A percentile compares a stretch with the other conserved stretches of the same genome.
Conservation (phyloP, 768 basidiomycete species). For the Lactifluus hygrophoroides region DNA sequence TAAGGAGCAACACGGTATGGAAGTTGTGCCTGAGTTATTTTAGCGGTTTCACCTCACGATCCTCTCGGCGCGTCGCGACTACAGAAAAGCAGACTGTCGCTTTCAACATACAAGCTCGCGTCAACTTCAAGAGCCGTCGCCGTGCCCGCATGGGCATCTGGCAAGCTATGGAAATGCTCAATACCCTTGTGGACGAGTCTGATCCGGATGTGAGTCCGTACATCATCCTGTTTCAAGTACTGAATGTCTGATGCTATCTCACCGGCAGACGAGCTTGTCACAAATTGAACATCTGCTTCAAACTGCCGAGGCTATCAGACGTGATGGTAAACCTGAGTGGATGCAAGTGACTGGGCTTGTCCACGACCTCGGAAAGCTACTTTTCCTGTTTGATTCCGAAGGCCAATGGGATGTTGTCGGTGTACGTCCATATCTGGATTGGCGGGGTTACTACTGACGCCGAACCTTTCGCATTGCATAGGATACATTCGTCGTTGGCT, state of each 20-base stretch:
- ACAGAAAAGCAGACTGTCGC: conserved; percentile 81
- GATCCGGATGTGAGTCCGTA: conserved; percentile 65
- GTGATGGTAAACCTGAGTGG: conserved; percentile 85
- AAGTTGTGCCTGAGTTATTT: conserved; percentile 2
- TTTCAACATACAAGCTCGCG: conserved; percentile 73
- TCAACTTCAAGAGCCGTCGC: conserved; percentile 56
- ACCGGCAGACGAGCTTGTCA: conserved; percentile 53
- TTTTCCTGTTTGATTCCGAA: conserved; percentile 75
- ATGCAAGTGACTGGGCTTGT: conserved; percentile 85
- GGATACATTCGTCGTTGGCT: conserved; percentile 79
- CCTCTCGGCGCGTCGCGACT: not conserved
- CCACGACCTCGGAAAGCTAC: conserved; percentile 84
- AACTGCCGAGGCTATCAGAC: conserved; percentile 83
- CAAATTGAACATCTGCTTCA: conserved; percentile 91
- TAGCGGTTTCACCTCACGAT: not conserved
- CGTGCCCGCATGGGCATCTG: conserved; percentile 74
- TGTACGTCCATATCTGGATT: conserved; percentile 32
- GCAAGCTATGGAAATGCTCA: conserved; percentile 82
- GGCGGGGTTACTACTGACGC: not conserved
- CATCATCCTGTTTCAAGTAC: not conserved
- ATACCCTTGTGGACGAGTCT: conserved; percentile 82
- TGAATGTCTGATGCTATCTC: not conserved
- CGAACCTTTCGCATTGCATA: conserved; percentile 19
- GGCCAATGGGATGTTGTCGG: conserved; percentile 97
- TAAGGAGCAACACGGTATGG: conserved; percentile 67